These are phyloP conservation scores for Gillenia trifoliata DNA, from an alignment of 306 rosid genomes.

Conservation along the genomic window DNA sequence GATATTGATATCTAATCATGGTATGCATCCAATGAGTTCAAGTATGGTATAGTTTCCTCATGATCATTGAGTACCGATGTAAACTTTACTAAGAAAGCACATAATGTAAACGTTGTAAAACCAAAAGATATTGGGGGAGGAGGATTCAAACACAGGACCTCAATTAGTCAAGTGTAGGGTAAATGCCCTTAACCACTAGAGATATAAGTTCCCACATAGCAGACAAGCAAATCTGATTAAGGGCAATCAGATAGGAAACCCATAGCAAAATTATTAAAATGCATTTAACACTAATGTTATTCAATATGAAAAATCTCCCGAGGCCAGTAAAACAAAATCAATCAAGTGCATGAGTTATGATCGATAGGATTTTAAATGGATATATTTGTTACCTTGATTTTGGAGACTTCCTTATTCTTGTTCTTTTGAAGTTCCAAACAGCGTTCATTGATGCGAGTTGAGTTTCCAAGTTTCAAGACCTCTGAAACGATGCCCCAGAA, in stretches of 20 bases:
- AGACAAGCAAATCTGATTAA: neutral
- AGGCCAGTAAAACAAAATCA: neutral
- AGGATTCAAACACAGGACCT: neutral
- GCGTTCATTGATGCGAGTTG: conserved; percentile 65
- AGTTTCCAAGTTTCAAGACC: conserved; percentile 52
- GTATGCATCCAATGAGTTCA: neutral
- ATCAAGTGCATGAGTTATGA: neutral
- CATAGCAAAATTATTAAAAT: neutral
- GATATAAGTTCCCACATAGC: neutral
- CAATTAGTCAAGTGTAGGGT: neutral
- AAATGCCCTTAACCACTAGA: neutral
- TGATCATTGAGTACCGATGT: neutral
- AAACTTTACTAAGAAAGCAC: neutral
- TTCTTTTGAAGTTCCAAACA: conserved; percentile 88
- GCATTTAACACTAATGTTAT: neutral
- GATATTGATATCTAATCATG: neutral
- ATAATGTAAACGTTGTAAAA: too few species aligned
- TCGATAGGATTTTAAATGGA: neutral
- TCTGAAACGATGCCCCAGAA: conserved; percentile 42
- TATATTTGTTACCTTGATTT: conserved; percentile 51
- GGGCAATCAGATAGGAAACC: neutral
- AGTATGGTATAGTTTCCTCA: neutral
- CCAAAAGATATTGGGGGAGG: neutral
- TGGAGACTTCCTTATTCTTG: conserved; percentile 55
- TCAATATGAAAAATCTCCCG: neutral